phyloP scores from a whole-genome alignment of 2,329 filamentous ascomycete genomes.

The Talaromyces sp. region DNA sequence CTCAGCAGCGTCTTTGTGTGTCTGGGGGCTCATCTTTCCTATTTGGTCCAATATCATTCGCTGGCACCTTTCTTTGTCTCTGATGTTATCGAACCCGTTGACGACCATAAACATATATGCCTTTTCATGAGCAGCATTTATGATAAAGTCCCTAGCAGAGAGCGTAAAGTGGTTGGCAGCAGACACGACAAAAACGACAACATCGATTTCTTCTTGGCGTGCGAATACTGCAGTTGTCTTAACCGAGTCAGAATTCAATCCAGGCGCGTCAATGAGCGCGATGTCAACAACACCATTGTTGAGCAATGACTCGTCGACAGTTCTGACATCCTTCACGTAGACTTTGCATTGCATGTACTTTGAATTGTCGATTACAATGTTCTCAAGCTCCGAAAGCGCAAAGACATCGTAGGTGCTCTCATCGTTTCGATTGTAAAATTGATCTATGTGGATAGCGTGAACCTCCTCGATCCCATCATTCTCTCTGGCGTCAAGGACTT shows the following conservation, averaged over 20 bases:
- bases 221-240: constrained; percentile 98
- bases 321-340: constrained; percentile 84
- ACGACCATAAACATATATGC: constrained; percentile 99
- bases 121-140: constrained; percentile 91
- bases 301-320: constrained; percentile 85
- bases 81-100: constrained; percentile 91
- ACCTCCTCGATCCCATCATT: constrained; percentile 92
- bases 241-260: constrained; percentile 89
- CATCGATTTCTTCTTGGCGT: constrained; percentile 95
- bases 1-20: constrained; percentile 85
- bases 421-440: constrained; percentile 77
- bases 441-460: constrained; percentile 82
- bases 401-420: constrained; percentile 93
- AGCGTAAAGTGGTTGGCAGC: constrained; percentile 97
- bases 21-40: constrained; percentile 77
- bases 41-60: constrained; percentile 93
- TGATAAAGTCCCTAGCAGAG: constrained; percentile 96
- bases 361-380: constrained; percentile 82
- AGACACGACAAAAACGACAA: constrained; percentile 96
- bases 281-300: constrained; percentile 99
- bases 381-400: constrained; percentile 69
- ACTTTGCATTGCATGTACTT: constrained; percentile 94
- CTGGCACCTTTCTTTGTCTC: constrained; percentile 84
- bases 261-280: constrained; percentile 91
- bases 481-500: constrained; percentile 86